Evolutionary conservation across 768 basidiomycete species (phyloP).

Genomic region (Lactarius tabidus): DNA sequence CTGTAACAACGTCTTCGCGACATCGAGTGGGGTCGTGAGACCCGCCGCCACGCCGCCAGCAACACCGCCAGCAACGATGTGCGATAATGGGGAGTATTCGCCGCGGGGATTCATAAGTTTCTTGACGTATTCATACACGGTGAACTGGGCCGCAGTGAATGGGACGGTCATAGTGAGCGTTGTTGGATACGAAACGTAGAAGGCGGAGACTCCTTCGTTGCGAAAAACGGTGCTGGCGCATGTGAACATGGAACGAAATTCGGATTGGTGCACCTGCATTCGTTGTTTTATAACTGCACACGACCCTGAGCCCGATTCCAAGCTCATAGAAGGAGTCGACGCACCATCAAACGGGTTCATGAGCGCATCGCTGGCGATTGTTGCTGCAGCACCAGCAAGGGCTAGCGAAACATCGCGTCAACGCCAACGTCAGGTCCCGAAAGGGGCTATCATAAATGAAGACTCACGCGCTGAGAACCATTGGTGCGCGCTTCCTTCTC

Average conservation of each 20-base stretch:
- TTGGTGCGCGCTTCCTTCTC: slow-evolving; percentile 60
- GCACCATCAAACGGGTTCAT: slow-evolving; percentile 99
- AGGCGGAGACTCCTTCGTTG: slow-evolving; percentile 82
- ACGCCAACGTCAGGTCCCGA: neutral
- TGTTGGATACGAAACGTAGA: slow-evolving; percentile 98
- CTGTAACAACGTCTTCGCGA: slow-evolving; percentile 95
- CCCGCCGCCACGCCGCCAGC: slow-evolving; percentile 94
- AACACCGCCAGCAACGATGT: slow-evolving; percentile 86
- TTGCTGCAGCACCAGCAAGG: slow-evolving; percentile 89
- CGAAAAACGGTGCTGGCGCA: slow-evolving; percentile 83
- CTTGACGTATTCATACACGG: slow-evolving; percentile 93
- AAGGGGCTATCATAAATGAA: slow-evolving; percentile 12
- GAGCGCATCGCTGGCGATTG: slow-evolving; percentile 91
- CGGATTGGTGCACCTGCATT: slow-evolving; percentile 95
- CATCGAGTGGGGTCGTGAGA: slow-evolving; percentile 94
- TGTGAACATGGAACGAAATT: slow-evolving; percentile 81
- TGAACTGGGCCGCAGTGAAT: slow-evolving; percentile 97
- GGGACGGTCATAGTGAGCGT: slow-evolving; percentile 96
- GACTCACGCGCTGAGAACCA: slow-evolving; percentile 84
- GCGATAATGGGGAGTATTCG: slow-evolving; percentile 88
- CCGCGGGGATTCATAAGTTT: slow-evolving; percentile 77
- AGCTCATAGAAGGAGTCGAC: slow-evolving; percentile 28
- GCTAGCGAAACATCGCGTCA: slow-evolving; percentile 42
- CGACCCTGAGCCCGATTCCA: slow-evolving; percentile 17
- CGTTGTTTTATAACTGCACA: slow-evolving; percentile 95